phyloP scores from a whole-genome alignment of 176 grass and related monocot genomes.

The Elymus sibiricus region DNA sequence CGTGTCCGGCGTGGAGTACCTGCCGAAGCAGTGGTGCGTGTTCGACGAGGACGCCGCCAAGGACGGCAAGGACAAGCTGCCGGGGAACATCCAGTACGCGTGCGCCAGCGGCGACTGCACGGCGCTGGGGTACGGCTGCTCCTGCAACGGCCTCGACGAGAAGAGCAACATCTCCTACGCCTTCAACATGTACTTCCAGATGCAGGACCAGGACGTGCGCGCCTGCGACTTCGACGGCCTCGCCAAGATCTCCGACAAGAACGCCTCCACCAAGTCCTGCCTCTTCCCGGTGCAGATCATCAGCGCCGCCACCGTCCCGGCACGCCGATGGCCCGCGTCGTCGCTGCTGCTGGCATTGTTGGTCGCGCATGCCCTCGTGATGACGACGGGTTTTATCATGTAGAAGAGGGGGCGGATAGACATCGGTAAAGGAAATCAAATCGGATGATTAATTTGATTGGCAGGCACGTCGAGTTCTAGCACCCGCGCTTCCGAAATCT shows the following conservation, averaged over 20 bases:
- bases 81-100: constrained; percentile 52
- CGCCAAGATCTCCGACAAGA: constrained; percentile 60
- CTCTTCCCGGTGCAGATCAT: constrained; percentile 62
- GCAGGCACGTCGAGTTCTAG: too few species aligned
- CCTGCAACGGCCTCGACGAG: constrained; percentile 54
- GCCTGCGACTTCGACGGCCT: constrained; percentile 80
- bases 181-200: constrained; percentile 99
- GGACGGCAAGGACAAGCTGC: constrained; percentile 22
- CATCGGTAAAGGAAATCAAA: too few species aligned
- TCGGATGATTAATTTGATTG: too few species aligned
- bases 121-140: constrained; percentile 50
- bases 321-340: too few species aligned
- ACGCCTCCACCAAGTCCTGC: constrained; percentile 51
- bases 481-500: too few species aligned
- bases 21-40: constrained; percentile 72
- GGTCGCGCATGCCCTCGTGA: too few species aligned
- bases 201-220: constrained; percentile 83
- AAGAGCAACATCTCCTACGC: constrained; percentile 75
- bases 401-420: too few species aligned
- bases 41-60: constrained; percentile 51
- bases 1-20: constrained; percentile 49
- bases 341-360: too few species aligned
- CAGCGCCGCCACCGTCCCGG: constrained; percentile 18
- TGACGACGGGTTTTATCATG: too few species aligned
- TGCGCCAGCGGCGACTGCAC: constrained; percentile 83